Base-by-base conservation (phyloP, 495 filamentous ascomycete genomes). In the Astrothelium macrocarpum region DNA sequence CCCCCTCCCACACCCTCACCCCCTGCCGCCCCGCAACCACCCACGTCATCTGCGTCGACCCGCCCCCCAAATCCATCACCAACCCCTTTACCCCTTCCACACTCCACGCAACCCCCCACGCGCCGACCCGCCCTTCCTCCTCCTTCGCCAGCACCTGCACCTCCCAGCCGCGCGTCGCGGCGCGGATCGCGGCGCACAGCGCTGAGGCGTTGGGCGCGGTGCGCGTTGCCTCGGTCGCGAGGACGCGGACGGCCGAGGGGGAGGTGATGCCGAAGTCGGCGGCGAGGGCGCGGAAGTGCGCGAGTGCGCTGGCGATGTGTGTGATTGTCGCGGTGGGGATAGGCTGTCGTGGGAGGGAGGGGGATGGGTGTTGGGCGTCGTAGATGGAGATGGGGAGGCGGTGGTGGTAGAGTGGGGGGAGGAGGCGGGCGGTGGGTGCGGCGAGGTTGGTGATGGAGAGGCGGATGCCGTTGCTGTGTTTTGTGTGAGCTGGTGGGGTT, bases 21-120 rank as follows among this genome's bases (percentile, higher is more conserved):
- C 78, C 67, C 5, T 82, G 84, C 1, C 76, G 65, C 16, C 77
- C 71, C 0, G 86, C 84, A 59, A 85, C 77, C 71, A 96, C 80
- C 81, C 90, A 95, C 7, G 89, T 90, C 77, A 96, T 85, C 75
- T 97, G 92, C 61, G 90, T 89, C 67, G 90, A 95, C 0, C 92
- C 92, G 1, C 92, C 92, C 1, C 92, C 92, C 0, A 97, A 81
- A 71, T 97, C 92, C 74, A 97, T 87, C 25, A 93, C 87, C 25
- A 97, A 75, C 0, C 90, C 88, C 60, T 79, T 75, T 2, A 90
- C 85, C 32, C 80, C 71, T 9, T 76, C 75, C 60, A 92, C 87
- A 12, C 86, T 87, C 65, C 88, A 91, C 32, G 90, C 85, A 25
- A 94, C 86, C 0, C 92, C 92, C 79, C 90, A 83, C 1, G 91